Conservation (phyloP, 2,329 filamentous ascomycete species). For the Sclerotinia sclerotiorum region DNA sequence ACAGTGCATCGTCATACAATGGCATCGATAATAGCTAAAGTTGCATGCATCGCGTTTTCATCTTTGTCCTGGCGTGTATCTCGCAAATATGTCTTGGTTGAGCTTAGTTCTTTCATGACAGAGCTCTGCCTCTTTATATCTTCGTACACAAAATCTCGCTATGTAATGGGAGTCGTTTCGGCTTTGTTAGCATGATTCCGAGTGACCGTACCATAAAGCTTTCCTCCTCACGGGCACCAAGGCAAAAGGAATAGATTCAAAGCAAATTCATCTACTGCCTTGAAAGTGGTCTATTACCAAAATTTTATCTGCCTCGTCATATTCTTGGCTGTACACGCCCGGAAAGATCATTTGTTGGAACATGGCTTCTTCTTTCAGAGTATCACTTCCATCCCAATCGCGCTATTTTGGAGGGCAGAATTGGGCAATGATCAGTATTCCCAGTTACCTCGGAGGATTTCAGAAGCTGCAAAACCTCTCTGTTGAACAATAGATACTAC, state of each 20-base stretch:
- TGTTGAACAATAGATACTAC: too few species aligned
- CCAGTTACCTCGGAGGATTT: background rate
- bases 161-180: background rate
- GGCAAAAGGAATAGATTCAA: background rate
- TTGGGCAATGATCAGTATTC: background rate
- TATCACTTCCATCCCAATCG: conserved; percentile 5
- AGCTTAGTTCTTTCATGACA: background rate
- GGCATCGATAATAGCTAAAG: background rate
- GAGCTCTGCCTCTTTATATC: background rate
- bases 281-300: background rate
- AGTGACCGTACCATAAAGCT: background rate
- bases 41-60: background rate
- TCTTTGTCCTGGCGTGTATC: background rate
- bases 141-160: background rate
- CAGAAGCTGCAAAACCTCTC: too few species aligned
- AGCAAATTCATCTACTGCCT: background rate
- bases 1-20: background rate
- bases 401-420: conserved; percentile 4
- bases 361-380: background rate
- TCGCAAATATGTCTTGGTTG: background rate
- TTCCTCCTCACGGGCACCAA: background rate
- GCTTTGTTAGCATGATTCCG: background rate
- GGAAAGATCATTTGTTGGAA: background rate
- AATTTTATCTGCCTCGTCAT: background rate
- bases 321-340: background rate